Percentiles rank a stretch among this genome's conserved stretches.
Conservation (phyloP, 495 filamentous ascomycete species). For the Corynascus novoguineensis region DNA sequence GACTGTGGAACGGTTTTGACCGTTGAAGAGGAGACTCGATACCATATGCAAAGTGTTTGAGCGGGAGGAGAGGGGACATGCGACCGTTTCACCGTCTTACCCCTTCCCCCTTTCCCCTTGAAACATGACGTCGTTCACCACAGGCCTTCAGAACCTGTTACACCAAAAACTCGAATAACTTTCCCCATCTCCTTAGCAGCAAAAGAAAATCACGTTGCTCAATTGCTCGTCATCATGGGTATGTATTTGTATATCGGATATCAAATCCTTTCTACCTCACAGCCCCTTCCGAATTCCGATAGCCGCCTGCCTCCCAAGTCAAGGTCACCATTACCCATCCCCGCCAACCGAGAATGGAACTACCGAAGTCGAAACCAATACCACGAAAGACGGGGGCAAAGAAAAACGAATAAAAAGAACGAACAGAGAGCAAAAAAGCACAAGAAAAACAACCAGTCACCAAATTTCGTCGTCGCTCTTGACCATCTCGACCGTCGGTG, state of each 20-base stretch:
- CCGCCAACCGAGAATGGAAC: neutral
- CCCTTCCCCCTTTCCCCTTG: neutral
- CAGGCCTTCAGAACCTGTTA: too few species aligned
- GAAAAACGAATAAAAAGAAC: too few species aligned
- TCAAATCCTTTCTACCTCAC: constrained; percentile 11
- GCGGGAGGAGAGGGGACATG: too few species aligned
- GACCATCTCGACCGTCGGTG: constrained; percentile 51
- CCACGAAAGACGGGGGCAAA: too few species aligned
- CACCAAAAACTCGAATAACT: too few species aligned
- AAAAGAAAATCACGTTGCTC: too few species aligned
- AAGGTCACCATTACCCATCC: neutral
- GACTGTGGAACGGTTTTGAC: too few species aligned
- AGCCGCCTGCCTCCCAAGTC: neutral
- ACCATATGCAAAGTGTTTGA: too few species aligned
- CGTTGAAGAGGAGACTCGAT: too few species aligned
- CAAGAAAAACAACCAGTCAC: constrained; percentile 17
- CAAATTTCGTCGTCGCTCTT: constrained; percentile 49
- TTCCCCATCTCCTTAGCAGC: too few species aligned
- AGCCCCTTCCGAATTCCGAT: neutral
- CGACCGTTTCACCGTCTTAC: neutral
- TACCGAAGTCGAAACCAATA: neutral
- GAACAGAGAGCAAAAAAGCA: too few species aligned
- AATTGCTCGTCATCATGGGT: constrained; percentile 8
- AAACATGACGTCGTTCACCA: neutral
- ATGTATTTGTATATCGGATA: too few species aligned